Evolutionary conservation across 495 filamentous ascomycete genomes (phyloP), one percentile per base, ranked within the genome.

Genomic region (Parathielavia hyrcaniae): DNA sequence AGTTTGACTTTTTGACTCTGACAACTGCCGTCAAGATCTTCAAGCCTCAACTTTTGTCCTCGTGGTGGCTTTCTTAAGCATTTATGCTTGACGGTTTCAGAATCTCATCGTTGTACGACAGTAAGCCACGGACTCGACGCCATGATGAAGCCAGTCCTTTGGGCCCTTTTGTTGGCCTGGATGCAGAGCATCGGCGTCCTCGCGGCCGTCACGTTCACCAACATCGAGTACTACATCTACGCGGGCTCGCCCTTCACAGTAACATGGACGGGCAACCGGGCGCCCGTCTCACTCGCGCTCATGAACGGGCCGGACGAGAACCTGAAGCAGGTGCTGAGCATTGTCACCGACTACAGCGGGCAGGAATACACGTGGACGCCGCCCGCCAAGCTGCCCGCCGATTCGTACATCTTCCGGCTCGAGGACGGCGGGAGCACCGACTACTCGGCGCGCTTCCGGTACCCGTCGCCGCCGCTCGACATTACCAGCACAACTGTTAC

Each of bases 391-490:
- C 51, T 60, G 10, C 22, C 45, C 5, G 19, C 50, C 22, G 50
- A 51, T 14, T 47, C 50, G 20, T 60, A 60, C 58, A 17, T 34
- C 14, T 35, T 60, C 0, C 20, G 23, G 44, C 17, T 60, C 19
- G 10, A 36, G 13, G 58, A 60, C 36, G 50, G 20, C 2, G 52
- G 52, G 4, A 60, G 51, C 51, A 38, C 23, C 36, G 52, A 55
- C 19, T 60, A 55, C 26, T 60, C 58, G n/a, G 22, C 43, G 23
- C 35, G 51, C n/a, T 60, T 60, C 35, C 22, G 22, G 6, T 60
- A 55, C 30, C 51, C 35, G 20, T 51, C 34, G 5, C 45, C 51
- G 3, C 39, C 48, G 2, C 1, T 4, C 0, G 14, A 1, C 7
- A 32, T 9, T 17, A 13, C 5, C 8, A 36, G 14, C 17, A 44